Evolutionary conservation across 768 basidiomycete genomes (phyloP).

Genomic region (Wakefieldia striispora): DNA sequence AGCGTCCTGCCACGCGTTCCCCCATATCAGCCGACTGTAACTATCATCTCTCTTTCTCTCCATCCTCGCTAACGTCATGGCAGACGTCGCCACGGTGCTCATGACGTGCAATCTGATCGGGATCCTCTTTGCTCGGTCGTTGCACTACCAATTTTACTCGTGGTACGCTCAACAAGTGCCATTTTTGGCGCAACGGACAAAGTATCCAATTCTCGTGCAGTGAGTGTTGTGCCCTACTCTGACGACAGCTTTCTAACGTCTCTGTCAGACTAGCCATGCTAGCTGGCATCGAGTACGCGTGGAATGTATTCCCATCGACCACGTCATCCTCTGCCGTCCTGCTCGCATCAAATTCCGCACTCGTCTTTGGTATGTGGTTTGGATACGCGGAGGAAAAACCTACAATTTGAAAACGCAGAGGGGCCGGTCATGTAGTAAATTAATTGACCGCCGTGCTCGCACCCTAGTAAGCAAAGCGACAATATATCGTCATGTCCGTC

Average conservation of each 20-base stretch:
- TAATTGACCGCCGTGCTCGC: not conserved
- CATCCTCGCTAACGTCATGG: constrained; percentile 13
- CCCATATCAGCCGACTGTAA: constrained; percentile 64
- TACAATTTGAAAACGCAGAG: not conserved
- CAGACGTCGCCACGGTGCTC: constrained; percentile 77
- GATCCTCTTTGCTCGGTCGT: constrained; percentile 85
- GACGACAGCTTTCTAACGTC: not conserved
- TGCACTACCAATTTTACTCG: constrained; percentile 98
- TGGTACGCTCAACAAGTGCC: constrained; percentile 96
- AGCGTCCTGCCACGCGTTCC: constrained; percentile 43
- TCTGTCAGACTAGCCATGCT: constrained; percentile 56
- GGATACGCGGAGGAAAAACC: constrained; percentile 43
- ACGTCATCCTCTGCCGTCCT: constrained; percentile 57
- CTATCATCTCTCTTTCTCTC: constrained; percentile 22
- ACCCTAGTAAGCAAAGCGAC: not conserved
- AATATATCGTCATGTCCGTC: not conserved
- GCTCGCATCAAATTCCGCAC: constrained; percentile 45
- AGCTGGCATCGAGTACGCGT: constrained; percentile 72
- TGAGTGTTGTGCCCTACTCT: constrained; percentile 33
- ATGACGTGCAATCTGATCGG: constrained; percentile 93
- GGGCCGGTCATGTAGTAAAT: not conserved
- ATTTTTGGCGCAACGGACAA: constrained; percentile 74
- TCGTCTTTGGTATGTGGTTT: constrained; percentile 57
- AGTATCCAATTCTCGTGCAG: constrained; percentile 62
- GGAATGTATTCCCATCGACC: constrained; percentile 88